phyloP scores from a whole-genome alignment of 202 grass and related monocot species.

The Musa balbisiana region DNA sequence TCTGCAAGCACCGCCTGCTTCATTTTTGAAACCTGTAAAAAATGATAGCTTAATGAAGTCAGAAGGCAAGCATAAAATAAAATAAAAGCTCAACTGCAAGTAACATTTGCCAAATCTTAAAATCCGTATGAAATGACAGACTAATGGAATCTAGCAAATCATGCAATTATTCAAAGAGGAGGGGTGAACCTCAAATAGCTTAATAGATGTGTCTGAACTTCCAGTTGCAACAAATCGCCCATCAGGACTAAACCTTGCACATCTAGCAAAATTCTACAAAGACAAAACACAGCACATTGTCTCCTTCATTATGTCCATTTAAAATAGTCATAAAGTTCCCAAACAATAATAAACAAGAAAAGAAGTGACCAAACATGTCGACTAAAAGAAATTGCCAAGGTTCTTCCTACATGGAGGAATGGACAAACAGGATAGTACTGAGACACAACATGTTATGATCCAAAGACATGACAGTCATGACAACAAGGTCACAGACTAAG shows the following conservation, averaged over 20 bases:
- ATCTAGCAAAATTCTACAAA: conserved; percentile 70
- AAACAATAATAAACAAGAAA: neutral
- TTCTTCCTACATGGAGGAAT: neutral
- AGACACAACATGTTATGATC: neutral
- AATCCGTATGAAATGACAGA: neutral
- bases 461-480: neutral
- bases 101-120: neutral
- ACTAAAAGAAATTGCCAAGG: neutral
- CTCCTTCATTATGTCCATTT: neutral
- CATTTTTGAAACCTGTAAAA: conserved; percentile 66
- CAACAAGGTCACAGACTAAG: neutral
- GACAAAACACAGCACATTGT: conserved; percentile 5
- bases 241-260: conserved; percentile 78
- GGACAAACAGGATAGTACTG: neutral
- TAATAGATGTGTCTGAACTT: conserved; percentile 82
- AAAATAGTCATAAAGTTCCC: neutral
- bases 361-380: neutral
- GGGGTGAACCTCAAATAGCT: conserved; percentile 71
- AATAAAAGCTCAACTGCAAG: neutral
- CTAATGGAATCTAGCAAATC: neutral
- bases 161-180: neutral
- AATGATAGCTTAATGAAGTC: conserved; percentile 1
- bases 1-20: conserved; percentile 79
- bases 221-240: conserved; percentile 84
- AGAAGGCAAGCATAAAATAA: neutral